phyloP scores from a whole-genome alignment of 2,329 filamentous ascomycete genomes.

The Botrytis sinoallii region DNA sequence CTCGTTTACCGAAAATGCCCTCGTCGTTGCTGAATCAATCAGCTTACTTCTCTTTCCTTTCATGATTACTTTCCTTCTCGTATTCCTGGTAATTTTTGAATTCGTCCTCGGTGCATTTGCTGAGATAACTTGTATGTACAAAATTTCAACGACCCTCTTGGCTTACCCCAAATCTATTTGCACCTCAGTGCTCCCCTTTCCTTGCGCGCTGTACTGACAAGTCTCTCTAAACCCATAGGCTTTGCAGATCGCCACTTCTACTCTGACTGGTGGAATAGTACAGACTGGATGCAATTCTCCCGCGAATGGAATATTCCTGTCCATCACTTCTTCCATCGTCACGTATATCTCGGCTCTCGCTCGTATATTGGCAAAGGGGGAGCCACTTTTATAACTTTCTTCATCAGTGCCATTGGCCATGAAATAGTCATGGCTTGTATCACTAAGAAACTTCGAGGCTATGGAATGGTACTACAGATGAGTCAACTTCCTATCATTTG shows the following conservation, averaged over 20 bases:
- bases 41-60: slow-evolving; percentile 93
- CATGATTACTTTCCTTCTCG: slow-evolving; percentile 91
- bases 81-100: slow-evolving; percentile 98
- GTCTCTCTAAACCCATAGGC: slow-evolving; percentile 23
- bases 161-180: background rate
- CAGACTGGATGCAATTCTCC: slow-evolving; percentile 93
- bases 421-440: slow-evolving; percentile 98
- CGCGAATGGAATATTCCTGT: slow-evolving; percentile 98
- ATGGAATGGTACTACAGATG: slow-evolving; percentile 95
- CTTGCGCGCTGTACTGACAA: slow-evolving; percentile 2
- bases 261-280: slow-evolving; percentile 71
- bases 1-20: slow-evolving; percentile 58
- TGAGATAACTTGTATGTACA: slow-evolving; percentile 68
- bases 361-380: slow-evolving; percentile 70
- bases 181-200: background rate
- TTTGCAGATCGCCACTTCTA: slow-evolving; percentile 97
- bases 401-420: slow-evolving; percentile 85
- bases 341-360: slow-evolving; percentile 84
- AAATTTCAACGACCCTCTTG: background rate
- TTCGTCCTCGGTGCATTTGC: slow-evolving; percentile 93
- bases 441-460: slow-evolving; percentile 92
- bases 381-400: slow-evolving; percentile 86
- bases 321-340: slow-evolving; percentile 88
- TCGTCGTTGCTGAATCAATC: slow-evolving; percentile 86
- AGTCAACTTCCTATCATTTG: slow-evolving; percentile 93